These are phyloP conservation scores for Penicillium capsulatum DNA, from an alignment of 2,329 filamentous ascomycete species.

Conservation along the genomic window DNA sequence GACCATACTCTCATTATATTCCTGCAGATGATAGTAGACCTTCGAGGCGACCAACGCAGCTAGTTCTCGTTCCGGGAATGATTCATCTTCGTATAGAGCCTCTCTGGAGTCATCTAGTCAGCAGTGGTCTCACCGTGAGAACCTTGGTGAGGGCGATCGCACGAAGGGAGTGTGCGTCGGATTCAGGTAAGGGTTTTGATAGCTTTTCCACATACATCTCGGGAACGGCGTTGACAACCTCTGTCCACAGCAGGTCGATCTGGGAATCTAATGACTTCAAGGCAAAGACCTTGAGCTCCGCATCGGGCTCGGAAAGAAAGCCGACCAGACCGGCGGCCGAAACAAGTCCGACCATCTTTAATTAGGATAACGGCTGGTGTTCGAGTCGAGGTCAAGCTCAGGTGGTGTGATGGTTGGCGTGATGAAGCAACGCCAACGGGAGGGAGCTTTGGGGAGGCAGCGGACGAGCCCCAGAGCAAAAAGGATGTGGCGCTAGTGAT, in stretches of 20 bases:
- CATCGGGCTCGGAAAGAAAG: constrained; percentile 91
- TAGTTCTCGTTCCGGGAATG: constrained; percentile 87
- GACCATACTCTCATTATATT: constrained; percentile 98
- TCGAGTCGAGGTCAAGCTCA: constrained; percentile 11
- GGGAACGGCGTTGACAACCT: constrained; percentile 85
- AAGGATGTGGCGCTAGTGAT: constrained; percentile 4
- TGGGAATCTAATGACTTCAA: constrained; percentile 93
- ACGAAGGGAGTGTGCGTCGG: too few species aligned
- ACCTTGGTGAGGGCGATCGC: neutral
- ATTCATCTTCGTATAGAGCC: constrained; percentile 93
- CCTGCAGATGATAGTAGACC: constrained; percentile 97
- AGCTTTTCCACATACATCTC: constrained; percentile 69
- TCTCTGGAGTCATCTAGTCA: constrained; percentile 57
- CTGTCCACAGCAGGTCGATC: constrained; percentile 95
- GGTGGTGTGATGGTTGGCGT: constrained; percentile 22
- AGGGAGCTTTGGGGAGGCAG: constrained; percentile 25
- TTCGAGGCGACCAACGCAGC: constrained; percentile 93
- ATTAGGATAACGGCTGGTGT: constrained; percentile 14
- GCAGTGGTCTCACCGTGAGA: constrained; percentile 13
- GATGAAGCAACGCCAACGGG: constrained; percentile 33
- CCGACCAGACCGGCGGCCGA: constrained; percentile 92
- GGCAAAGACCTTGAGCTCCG: constrained; percentile 90
- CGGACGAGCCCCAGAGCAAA: constrained; percentile 19
- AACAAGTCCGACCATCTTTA: constrained; percentile 81
- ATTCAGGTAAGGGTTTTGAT: too few species aligned